A percentile compares a stretch with the other conserved stretches of the same genome.
Conservation (phyloP, 208 protist species). For the Leishmania tropica region DNA sequence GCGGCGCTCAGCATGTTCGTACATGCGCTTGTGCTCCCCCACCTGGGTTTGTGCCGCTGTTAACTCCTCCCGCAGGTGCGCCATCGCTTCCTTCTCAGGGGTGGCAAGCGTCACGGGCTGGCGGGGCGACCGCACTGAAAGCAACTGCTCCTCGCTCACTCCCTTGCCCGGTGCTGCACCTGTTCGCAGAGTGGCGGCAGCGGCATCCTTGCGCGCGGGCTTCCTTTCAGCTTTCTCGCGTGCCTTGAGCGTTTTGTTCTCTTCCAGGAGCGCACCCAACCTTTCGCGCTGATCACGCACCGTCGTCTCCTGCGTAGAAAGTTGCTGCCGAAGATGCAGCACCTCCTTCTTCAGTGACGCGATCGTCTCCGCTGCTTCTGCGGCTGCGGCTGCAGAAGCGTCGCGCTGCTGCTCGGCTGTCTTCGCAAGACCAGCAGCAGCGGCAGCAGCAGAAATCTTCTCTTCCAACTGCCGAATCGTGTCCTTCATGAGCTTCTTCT, state of each 20-base stretch:
- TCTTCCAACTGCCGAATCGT: slow-evolving; percentile 22
- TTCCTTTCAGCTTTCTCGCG: not conserved
- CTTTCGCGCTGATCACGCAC: not conserved
- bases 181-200: not conserved
- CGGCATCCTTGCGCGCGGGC: not conserved
- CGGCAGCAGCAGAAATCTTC: not conserved
- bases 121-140: not conserved
- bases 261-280: not conserved
- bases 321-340: not conserved
- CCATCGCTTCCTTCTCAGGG: slow-evolving; percentile 3
- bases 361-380: not conserved
- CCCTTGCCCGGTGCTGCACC: not conserved
- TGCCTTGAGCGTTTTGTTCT: not conserved
- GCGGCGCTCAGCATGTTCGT: slow-evolving; percentile 18
- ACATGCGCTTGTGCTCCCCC: slow-evolving; percentile 13
- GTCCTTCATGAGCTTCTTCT: slow-evolving; percentile 7
- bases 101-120: slow-evolving; percentile 14
- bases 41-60: slow-evolving; percentile 10
- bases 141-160: not conserved
- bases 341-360: not conserved
- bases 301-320: not conserved
- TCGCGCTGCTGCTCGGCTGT: not conserved
- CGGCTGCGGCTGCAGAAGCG: not conserved
- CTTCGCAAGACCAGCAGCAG: slow-evolving; percentile 8
- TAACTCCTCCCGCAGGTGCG: slow-evolving; percentile 18